These are phyloP conservation scores for Suillus alpinus DNA, from an alignment of 768 basidiomycete species.

Conservation along the genomic window DNA sequence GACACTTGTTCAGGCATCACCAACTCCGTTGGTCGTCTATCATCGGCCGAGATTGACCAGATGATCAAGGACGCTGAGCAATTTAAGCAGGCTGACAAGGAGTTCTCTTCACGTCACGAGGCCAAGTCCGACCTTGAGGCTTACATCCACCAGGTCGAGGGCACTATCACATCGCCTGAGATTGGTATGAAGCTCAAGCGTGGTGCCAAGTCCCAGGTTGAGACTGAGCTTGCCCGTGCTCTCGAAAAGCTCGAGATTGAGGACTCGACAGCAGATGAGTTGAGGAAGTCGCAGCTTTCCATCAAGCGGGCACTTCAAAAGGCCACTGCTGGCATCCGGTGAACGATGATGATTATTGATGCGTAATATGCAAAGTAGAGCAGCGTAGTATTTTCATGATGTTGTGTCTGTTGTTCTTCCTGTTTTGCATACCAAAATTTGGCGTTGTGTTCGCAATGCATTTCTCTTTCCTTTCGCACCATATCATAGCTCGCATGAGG, in stretches of 20 bases:
- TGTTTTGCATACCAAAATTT: slow-evolving; percentile 13
- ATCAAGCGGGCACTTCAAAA: slow-evolving; percentile 98
- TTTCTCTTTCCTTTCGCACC: not conserved
- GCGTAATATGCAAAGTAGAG: slow-evolving; percentile 16
- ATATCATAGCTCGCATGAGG: not conserved
- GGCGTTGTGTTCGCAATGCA: slow-evolving; percentile 3
- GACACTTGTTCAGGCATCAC: slow-evolving; percentile 66
- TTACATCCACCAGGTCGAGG: slow-evolving; percentile 96
- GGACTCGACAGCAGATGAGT: slow-evolving; percentile 89
- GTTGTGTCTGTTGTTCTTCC: slow-evolving; percentile 14
- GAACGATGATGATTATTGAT: slow-evolving; percentile 22
- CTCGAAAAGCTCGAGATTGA: slow-evolving; percentile 99
- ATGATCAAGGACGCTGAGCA: slow-evolving; percentile 99
- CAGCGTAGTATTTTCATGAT: slow-evolving; percentile 14
- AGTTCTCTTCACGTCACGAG: slow-evolving; percentile 97
- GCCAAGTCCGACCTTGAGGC: slow-evolving; percentile 98
- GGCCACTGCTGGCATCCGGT: slow-evolving; percentile 89
- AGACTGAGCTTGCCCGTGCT: slow-evolving; percentile 96
- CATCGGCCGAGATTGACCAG: slow-evolving; percentile 96
- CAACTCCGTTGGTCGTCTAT: slow-evolving; percentile 99
- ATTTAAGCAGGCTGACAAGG: slow-evolving; percentile 95
- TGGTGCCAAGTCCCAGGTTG: slow-evolving; percentile 90
- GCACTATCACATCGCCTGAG: slow-evolving; percentile 93
- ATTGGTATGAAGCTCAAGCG: slow-evolving; percentile 99
- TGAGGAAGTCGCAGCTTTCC: slow-evolving; percentile 91